A percentile compares a stretch with the other conserved stretches of the same genome.
These are phyloP conservation scores for Paraphoma chrysanthemicola DNA, from an alignment of 2,329 filamentous ascomycete species.

Conservation along the genomic window DNA sequence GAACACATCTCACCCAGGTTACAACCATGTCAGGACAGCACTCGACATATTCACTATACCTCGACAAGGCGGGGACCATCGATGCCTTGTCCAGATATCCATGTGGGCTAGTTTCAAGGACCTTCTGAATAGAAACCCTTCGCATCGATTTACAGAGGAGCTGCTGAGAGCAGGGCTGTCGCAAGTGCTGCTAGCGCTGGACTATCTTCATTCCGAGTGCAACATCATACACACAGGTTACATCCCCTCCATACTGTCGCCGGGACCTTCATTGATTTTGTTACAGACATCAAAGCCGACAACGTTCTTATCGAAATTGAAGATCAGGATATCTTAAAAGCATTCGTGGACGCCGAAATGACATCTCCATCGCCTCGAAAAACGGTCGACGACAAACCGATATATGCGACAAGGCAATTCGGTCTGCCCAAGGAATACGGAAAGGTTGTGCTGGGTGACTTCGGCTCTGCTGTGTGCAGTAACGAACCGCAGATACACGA, in stretches of 20 bases:
- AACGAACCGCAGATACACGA: conserved; percentile 28
- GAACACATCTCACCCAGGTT: conserved; percentile 34
- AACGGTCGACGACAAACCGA: conserved; percentile 31
- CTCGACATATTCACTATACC: conserved; percentile 41
- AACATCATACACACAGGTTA: conserved; percentile 55
- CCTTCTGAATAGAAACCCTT: conserved; percentile 47
- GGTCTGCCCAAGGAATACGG: conserved; percentile 42
- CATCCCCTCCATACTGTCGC: conserved; percentile 1
- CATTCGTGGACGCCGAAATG: conserved; percentile 45
- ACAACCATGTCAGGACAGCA: conserved; percentile 36
- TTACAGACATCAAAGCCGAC: conserved; percentile 52
- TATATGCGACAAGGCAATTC: conserved; percentile 49
- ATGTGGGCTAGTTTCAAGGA: conserved; percentile 52
- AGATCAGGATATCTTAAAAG: conserved; percentile 44
- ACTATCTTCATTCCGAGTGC: conserved; percentile 52
- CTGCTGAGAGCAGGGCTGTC: conserved; percentile 49
- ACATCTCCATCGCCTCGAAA: conserved; percentile 49
- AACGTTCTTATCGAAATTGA: conserved; percentile 50
- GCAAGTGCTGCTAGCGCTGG: conserved; percentile 51
- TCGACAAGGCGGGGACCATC: conserved; percentile 39
- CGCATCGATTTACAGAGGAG: conserved; percentile 46
- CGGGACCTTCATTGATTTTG: background rate
- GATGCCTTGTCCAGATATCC: conserved; percentile 48
- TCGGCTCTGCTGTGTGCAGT: conserved; percentile 15
- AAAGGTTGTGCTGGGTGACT: conserved; percentile 42